Conservation (phyloP, 163 green algal genomes). For the Coccomyxa subellipsoidea region DNA sequence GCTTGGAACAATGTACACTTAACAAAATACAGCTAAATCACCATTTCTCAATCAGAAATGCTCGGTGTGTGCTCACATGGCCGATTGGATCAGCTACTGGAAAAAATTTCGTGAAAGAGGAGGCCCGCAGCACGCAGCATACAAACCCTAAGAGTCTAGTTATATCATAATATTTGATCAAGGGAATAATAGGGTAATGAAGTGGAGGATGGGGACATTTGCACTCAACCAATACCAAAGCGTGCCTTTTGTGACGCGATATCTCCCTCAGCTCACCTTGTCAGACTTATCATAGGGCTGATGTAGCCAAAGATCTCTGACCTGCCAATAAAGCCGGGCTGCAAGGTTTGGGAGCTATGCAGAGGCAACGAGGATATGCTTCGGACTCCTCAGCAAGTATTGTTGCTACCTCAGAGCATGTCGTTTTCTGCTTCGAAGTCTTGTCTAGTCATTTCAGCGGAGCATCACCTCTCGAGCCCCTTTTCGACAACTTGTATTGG, state of each 20-base stretch:
- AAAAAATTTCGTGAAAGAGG: too few species aligned
- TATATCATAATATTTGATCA: too few species aligned
- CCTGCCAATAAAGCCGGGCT: too few species aligned
- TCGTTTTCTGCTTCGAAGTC: conserved; percentile 43
- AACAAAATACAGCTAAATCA: too few species aligned
- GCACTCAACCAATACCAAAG: neutral
- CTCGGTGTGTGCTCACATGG: too few species aligned
- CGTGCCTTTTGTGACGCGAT: neutral
- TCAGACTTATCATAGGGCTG: neutral
- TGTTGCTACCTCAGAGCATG: conserved; percentile 24
- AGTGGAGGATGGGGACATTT: neutral
- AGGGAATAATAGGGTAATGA: too few species aligned
- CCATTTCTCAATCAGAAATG: too few species aligned
- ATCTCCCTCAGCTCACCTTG: neutral
- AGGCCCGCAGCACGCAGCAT: neutral
- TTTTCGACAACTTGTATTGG: conserved; percentile 37
- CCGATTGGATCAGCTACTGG: too few species aligned
- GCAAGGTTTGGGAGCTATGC: neutral
- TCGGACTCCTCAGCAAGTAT: neutral
- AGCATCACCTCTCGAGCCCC: neutral
- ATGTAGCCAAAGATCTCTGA: too few species aligned
- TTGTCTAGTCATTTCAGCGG: conserved; percentile 36
- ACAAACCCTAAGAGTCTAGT: too few species aligned
- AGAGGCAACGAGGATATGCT: neutral
- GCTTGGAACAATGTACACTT: too few species aligned